These are phyloP conservation scores for Nakazawaea wickerhamii DNA, from an alignment of 805 yeast genomes.

Conservation along the genomic window DNA sequence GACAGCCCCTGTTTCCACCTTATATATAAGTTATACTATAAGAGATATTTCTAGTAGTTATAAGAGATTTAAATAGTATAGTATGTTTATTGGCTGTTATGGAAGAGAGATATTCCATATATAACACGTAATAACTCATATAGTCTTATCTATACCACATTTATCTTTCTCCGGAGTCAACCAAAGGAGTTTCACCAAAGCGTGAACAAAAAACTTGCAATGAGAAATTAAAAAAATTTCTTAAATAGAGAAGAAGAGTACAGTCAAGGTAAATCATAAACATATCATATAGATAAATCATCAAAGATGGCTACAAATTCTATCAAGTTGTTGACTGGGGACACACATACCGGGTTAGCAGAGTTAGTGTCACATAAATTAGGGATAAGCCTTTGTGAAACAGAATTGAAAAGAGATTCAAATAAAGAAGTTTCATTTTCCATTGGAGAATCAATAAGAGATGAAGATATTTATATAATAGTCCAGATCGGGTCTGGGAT, in stretches of 20 bases:
- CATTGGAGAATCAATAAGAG: slow-evolving; percentile 78
- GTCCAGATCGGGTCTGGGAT: slow-evolving; percentile 78
- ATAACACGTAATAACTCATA: too few relatives aligned
- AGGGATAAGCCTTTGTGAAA: slow-evolving; percentile 56
- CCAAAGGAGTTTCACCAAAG: not conserved
- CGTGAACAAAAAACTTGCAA: not conserved
- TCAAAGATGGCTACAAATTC: slow-evolving; percentile 64
- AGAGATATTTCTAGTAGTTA: too few relatives aligned
- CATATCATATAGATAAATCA: not conserved
- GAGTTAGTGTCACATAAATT: slow-evolving; percentile 59
- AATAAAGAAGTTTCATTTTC: slow-evolving; percentile 72
- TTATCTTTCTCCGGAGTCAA: slow-evolving; percentile 4
- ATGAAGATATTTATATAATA: slow-evolving; percentile 75
- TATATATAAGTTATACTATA: too few relatives aligned
- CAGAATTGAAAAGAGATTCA: slow-evolving; percentile 59
- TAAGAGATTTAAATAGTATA: too few relatives aligned
- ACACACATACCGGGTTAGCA: slow-evolving; percentile 63
- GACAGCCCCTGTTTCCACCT: too few relatives aligned
- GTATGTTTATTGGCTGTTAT: too few relatives aligned
- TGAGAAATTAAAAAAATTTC: slow-evolving; percentile 6
- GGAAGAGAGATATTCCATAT: too few relatives aligned
- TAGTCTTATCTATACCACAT: too few relatives aligned
- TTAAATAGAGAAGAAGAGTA: slow-evolving; percentile 5
- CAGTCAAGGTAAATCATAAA: slow-evolving; percentile 7
- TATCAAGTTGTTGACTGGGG: slow-evolving; percentile 62